phyloP scores from a whole-genome alignment of 805 yeast genomes.

The Sugiyamaella floridensis region DNA sequence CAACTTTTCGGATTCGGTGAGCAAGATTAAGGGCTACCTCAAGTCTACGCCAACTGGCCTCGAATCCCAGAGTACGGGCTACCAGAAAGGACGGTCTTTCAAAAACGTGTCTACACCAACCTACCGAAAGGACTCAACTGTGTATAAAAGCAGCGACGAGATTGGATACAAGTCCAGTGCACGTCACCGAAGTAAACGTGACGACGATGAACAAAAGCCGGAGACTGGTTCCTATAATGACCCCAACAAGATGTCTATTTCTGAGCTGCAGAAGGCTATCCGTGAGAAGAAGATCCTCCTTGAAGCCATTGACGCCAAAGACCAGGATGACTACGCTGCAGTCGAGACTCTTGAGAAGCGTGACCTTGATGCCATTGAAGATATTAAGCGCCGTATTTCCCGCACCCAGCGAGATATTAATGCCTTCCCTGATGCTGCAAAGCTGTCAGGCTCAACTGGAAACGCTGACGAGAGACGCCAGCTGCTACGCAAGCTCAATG shows the following conservation, averaged over 20 bases:
- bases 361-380: constrained; percentile 52
- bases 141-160: constrained; percentile 68
- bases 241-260: constrained; percentile 33
- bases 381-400: constrained; percentile 53
- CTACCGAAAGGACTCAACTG: constrained; percentile 41
- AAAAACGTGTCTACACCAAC: constrained; percentile 28
- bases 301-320: constrained; percentile 66
- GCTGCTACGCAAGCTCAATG: constrained; percentile 51
- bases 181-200: constrained; percentile 42
- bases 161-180: constrained; percentile 51
- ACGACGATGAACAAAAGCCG: constrained; percentile 3
- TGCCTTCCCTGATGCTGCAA: constrained; percentile 18
- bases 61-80: constrained; percentile 24
- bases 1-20: constrained; percentile 62
- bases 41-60: constrained; percentile 32
- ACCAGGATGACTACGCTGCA: constrained; percentile 31
- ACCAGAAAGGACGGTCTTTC: constrained; percentile 30
- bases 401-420: constrained; percentile 36
- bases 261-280: constrained; percentile 54
- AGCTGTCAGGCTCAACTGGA: constrained; percentile 24
- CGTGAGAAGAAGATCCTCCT: constrained; percentile 66
- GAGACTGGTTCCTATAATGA: constrained; percentile 5
- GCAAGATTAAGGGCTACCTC: constrained; percentile 61
- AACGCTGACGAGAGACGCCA: constrained; percentile 42
- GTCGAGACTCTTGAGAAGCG: constrained; percentile 32